Evolutionary conservation across 208 protist genomes (phyloP).

Genomic region (Leishmania lainsoni): DNA sequence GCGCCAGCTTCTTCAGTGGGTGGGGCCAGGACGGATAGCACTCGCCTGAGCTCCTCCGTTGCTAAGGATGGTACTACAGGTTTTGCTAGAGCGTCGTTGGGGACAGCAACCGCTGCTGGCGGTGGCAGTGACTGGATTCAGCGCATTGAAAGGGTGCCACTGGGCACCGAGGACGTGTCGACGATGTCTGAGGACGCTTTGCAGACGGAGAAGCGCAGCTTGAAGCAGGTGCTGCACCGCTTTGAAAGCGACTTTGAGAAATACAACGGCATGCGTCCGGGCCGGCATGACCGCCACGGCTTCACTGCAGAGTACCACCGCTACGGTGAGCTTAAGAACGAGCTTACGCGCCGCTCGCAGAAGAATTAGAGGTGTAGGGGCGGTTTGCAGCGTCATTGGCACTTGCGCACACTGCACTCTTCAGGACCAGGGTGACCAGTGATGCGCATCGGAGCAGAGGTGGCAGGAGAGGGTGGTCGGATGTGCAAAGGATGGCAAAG

Average conservation of each 20-base stretch:
- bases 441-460: background rate
- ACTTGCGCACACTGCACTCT: background rate
- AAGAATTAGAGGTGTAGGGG: conserved; percentile 12
- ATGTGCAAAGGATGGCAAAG: background rate
- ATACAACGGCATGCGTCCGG: conserved; percentile 49
- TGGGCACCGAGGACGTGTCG: conserved; percentile 50
- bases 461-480: background rate
- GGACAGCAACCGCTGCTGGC: background rate
- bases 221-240: conserved; percentile 81
- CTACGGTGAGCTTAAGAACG: conserved; percentile 83
- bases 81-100: background rate
- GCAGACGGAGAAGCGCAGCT: conserved; percentile 61
- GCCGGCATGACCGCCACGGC: conserved; percentile 57
- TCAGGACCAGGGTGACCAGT: background rate
- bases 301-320: conserved; percentile 73
- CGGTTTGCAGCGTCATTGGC: background rate
- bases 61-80: conserved; percentile 11
- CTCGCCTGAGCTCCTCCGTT: conserved; percentile 6
- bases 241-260: conserved; percentile 85
- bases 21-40: conserved; percentile 13
- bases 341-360: conserved; percentile 46
- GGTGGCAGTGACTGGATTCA: conserved; percentile 22
- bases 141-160: conserved; percentile 36
- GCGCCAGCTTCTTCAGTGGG: conserved; percentile 3
- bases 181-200: conserved; percentile 63